phyloP scores from a whole-genome alignment of 75 land plant genomes.

The Larix kaempferi region DNA sequence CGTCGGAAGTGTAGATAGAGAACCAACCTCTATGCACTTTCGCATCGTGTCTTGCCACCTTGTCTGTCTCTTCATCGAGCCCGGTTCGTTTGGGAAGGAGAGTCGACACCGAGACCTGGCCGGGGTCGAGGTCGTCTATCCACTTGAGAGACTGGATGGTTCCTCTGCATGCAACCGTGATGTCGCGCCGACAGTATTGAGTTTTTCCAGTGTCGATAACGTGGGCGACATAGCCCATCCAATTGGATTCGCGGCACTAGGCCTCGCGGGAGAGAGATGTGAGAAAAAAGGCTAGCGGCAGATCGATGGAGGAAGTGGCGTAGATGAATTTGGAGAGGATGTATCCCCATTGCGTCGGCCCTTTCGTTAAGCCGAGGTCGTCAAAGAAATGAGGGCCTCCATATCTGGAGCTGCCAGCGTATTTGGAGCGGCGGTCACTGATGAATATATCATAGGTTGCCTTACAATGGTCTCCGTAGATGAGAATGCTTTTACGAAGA shows the following conservation, averaged over 20 bases:
- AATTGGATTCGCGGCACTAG: conserved; percentile 74
- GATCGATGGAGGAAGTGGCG: conserved; percentile 50
- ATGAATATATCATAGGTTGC: conserved; percentile 70
- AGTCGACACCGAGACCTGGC: background rate
- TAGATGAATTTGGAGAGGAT: conserved; percentile 59
- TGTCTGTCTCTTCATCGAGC: background rate
- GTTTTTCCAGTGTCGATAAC: conserved; percentile 41
- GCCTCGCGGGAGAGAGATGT: conserved; percentile 57
- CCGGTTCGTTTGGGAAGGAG: background rate
- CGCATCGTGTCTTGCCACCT: conserved; percentile 1
- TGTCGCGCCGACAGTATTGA: conserved; percentile 60
- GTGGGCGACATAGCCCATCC: conserved; percentile 85
- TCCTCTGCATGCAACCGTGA: conserved; percentile 72
- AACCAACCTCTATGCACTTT: conserved; percentile 25
- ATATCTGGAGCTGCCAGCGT: conserved; percentile 53
- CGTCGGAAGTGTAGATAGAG: conserved; percentile 19
- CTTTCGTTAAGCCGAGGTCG: conserved; percentile 32
- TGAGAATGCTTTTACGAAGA: conserved; percentile 50
- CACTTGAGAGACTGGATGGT: conserved; percentile 49
- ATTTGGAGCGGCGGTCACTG: conserved; percentile 49
- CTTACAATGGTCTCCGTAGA: conserved; percentile 63
- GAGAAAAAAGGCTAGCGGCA: conserved; percentile 52
- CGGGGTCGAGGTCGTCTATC: conserved; percentile 59
- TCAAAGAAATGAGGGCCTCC: conserved; percentile 37
- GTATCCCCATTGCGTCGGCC: conserved; percentile 33